A percentile compares a stretch with the other conserved stretches of the same genome.
Evolutionary conservation across 2,329 filamentous ascomycete species (phyloP).

Genomic region (Talaromyces sp.): DNA sequence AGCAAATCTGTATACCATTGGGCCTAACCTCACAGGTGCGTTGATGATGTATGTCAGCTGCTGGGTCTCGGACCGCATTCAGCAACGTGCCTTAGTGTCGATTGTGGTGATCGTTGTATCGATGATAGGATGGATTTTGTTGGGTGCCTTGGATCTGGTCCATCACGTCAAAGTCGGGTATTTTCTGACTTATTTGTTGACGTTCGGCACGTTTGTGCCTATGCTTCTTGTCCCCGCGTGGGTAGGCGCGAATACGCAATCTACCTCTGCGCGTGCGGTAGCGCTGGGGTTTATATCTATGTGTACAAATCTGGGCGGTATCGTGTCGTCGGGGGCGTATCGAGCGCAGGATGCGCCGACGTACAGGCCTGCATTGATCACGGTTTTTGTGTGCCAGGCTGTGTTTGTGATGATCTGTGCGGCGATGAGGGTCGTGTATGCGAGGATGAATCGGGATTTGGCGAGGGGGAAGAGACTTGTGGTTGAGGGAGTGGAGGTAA

Average conservation of each 20-base stretch:
- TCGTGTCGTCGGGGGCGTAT: conserved; percentile 1
- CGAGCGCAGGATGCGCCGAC: conserved; percentile 12
- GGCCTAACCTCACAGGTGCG: conserved; percentile 10
- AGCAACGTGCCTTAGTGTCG: conserved; percentile 3
- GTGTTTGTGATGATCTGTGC: conserved; percentile 6
- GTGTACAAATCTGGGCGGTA: conserved; percentile 4
- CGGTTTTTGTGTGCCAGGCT: conserved; percentile 7
- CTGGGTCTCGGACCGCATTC: conserved; percentile 8
- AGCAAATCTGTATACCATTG: conserved; percentile 17
- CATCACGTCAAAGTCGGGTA: conserved; percentile 8
- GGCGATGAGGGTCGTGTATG: conserved; percentile 1
- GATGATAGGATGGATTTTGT: conserved; percentile 16
- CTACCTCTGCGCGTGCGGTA: conserved; percentile 7
- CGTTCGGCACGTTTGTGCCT: conserved; percentile 10
- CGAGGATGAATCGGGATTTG: conserved; percentile 3
- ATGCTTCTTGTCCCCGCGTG: conserved; percentile 4
- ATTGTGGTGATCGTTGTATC: conserved; percentile 7
- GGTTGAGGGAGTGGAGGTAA: not conserved
- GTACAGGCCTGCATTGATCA: conserved; percentile 11
- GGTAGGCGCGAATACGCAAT: conserved; percentile 5
- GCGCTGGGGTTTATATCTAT: conserved; percentile 8
- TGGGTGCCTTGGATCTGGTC: not conserved
- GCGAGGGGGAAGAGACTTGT: not conserved
- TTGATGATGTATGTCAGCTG: conserved; percentile 3
- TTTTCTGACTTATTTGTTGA: conserved; percentile 8